Evolutionary conservation across 108 stramenopile species (phyloP).

Genomic region (Conticribra guillardii): DNA sequence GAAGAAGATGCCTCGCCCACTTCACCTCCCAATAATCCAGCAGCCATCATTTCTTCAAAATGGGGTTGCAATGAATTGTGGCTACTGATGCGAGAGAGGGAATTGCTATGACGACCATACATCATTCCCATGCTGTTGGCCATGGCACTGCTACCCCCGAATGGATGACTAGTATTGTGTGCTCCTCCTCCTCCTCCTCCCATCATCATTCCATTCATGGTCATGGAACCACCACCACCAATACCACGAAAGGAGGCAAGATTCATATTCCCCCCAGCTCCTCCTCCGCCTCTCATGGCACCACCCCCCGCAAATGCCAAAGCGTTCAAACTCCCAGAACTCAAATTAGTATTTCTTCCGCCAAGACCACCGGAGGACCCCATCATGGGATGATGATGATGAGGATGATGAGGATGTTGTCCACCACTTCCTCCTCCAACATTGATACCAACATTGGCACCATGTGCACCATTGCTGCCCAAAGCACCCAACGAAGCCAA

Average conservation of each 20-base stretch:
- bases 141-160: too few species aligned
- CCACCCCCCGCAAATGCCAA: too few species aligned
- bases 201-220: too few species aligned
- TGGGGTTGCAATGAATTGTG: neutral
- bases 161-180: neutral
- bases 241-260: neutral
- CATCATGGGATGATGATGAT: too few species aligned
- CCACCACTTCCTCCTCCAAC: neutral
- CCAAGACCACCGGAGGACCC: too few species aligned
- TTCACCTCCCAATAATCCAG: neutral
- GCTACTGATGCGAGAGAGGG: neutral
- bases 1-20: neutral
- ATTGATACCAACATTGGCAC: neutral
- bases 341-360: too few species aligned
- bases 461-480: neutral
- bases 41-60: neutral
- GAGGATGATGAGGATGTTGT: too few species aligned
- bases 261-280: neutral
- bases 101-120: too few species aligned
- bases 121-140: too few species aligned
- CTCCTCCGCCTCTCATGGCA: too few species aligned
- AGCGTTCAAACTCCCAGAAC: too few species aligned
- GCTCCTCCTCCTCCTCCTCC: too few species aligned
- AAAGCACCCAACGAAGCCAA: conserved; percentile 1
- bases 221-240: neutral